phyloP scores from a whole-genome alignment of 2,329 filamentous ascomycete genomes.

The Botrytis cinerea region DNA sequence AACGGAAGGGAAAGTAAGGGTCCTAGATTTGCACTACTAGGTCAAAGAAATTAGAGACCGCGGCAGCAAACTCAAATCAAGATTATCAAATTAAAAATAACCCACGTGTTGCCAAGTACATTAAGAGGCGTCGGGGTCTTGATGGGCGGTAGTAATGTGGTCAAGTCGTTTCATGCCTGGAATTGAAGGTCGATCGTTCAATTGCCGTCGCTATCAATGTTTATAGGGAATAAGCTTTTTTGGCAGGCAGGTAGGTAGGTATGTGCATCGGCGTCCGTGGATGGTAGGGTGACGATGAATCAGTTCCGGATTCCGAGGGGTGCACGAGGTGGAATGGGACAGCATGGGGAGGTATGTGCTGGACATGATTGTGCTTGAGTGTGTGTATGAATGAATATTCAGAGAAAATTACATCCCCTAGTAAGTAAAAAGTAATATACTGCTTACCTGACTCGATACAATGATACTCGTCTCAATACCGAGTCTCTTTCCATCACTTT shows the following conservation, averaged over 20 bases:
- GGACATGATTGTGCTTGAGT: neutral
- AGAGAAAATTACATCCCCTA: neutral
- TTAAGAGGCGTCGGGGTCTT: neutral
- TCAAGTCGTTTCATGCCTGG: neutral
- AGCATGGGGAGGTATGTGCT: neutral
- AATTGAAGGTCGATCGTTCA: neutral
- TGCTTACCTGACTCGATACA: neutral
- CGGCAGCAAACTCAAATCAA: conserved; percentile 4
- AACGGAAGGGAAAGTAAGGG: neutral
- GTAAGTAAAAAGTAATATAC: neutral
- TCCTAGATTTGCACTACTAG: neutral
- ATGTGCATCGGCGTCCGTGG: neutral
- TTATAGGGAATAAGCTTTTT: neutral
- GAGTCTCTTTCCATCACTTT: neutral
- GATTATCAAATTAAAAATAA: neutral
- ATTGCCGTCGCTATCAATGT: neutral
- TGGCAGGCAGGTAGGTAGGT: neutral
- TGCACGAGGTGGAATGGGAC: neutral
- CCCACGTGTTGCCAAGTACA: neutral
- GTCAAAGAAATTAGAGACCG: neutral
- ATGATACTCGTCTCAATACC: neutral
- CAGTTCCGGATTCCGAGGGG: neutral
- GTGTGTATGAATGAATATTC: neutral
- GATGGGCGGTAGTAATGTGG: neutral
- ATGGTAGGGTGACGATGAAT: neutral